Conservation (phyloP, 805 yeast genomes). For the Candida tammaniensis region DNA sequence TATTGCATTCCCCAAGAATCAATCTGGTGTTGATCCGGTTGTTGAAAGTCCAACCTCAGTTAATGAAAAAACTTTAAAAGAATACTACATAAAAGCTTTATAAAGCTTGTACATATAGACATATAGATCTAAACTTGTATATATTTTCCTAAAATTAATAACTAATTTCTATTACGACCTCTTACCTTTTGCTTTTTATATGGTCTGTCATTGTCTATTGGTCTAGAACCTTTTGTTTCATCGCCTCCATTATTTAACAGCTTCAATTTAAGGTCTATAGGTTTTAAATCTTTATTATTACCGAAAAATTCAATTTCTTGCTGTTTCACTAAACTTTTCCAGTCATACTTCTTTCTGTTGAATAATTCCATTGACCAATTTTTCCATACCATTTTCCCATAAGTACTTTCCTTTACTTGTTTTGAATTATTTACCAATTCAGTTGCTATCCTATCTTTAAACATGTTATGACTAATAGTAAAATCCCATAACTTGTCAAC, state of each 20-base stretch:
- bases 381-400: constrained; percentile 92
- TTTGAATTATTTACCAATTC: constrained; percentile 58
- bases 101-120: constrained; percentile 7
- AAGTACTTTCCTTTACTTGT: constrained; percentile 75
- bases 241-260: constrained; percentile 22
- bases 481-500: constrained; percentile 83
- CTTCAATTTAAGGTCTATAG: constrained; percentile 43
- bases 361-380: constrained; percentile 90
- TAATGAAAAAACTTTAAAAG: constrained; percentile 43
- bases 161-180: constrained; percentile 14
- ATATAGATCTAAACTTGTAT: constrained; percentile 6
- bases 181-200: constrained; percentile 11
- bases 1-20: constrained; percentile 92
- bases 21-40: constrained; percentile 82
- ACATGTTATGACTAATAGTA: constrained; percentile 72
- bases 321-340: constrained; percentile 65
- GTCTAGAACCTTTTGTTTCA: constrained; percentile 20
- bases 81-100: constrained; percentile 42
- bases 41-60: constrained; percentile 82
- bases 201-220: constrained; percentile 3
- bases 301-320: constrained; percentile 34
- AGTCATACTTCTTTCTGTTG: constrained; percentile 69
- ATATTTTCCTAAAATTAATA: constrained; percentile 3
- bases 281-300: constrained; percentile 16
- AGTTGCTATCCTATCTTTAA: constrained; percentile 81